Evolutionary conservation across 352 stramenopile species (phyloP).

Genomic region (Pythium phragmitis): DNA sequence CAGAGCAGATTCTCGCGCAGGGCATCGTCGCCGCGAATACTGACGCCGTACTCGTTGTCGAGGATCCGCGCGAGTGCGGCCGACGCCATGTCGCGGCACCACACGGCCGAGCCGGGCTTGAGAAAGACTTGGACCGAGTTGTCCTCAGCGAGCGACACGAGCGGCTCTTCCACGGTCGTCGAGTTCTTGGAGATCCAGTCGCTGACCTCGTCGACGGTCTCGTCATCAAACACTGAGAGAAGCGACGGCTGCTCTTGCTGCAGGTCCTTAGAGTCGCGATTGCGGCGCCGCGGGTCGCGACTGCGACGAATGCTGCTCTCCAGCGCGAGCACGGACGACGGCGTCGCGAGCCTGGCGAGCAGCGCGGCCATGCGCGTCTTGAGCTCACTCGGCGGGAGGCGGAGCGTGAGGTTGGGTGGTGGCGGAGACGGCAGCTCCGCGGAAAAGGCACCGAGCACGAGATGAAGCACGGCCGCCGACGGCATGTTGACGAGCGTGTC

Average conservation of each 20-base stretch:
- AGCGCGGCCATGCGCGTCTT: conserved; percentile 66
- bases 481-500: conserved; percentile 80
- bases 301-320: conserved; percentile 67
- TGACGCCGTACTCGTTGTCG: conserved; percentile 71
- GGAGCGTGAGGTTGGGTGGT: conserved; percentile 52
- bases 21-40: conserved; percentile 58
- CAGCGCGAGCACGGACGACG: conserved; percentile 75
- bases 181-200: conserved; percentile 84
- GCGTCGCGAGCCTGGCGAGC: conserved; percentile 61
- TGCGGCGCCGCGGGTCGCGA: conserved; percentile 55
- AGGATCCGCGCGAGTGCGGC: conserved; percentile 68
- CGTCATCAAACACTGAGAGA: conserved; percentile 70
- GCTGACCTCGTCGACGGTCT: conserved; percentile 55
- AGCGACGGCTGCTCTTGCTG: conserved; percentile 47
- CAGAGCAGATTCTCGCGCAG: conserved; percentile 70
- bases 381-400: conserved; percentile 69
- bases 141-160: conserved; percentile 74
- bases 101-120: conserved; percentile 51
- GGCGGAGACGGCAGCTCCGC: conserved; percentile 53
- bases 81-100: conserved; percentile 76
- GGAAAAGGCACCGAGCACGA: conserved; percentile 70
- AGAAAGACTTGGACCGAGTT: conserved; percentile 77
- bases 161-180: conserved; percentile 70
- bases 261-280: conserved; percentile 16
- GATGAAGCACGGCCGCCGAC: conserved; percentile 61